These are phyloP conservation scores for Leccinum barrowsii DNA, from an alignment of 768 basidiomycete species.

Conservation along the genomic window DNA sequence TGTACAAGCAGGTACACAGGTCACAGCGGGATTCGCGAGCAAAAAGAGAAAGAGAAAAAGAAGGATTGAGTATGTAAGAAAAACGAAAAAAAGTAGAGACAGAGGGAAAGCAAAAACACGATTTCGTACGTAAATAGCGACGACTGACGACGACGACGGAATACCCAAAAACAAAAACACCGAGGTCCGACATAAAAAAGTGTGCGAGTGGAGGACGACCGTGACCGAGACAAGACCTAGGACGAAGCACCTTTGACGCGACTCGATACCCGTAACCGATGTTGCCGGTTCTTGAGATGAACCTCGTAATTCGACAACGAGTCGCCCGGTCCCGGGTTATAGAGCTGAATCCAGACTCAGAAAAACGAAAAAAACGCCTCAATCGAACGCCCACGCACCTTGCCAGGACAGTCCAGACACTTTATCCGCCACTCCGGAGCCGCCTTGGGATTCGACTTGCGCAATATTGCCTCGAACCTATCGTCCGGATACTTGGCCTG, in stretches of 20 bases:
- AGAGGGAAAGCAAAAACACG: constrained; percentile 7
- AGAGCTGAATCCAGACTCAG: constrained; percentile 48
- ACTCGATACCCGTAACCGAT: constrained; percentile 69
- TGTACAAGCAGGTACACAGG: constrained; percentile 32
- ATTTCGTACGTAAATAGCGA: constrained; percentile 15
- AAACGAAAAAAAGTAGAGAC: background rate
- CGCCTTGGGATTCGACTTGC: constrained; percentile 52
- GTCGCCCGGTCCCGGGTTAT: constrained; percentile 87
- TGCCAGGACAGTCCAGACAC: constrained; percentile 90
- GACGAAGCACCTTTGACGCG: constrained; percentile 34
- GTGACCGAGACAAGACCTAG: constrained; percentile 9
- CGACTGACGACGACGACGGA: background rate
- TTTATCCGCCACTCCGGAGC: constrained; percentile 86
- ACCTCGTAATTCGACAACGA: constrained; percentile 89
- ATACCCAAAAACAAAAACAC: constrained; percentile 1
- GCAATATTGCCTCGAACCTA: constrained; percentile 71
- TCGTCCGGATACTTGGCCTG: constrained; percentile 76
- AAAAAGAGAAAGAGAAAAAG: background rate
- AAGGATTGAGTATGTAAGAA: background rate
- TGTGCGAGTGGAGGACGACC: background rate
- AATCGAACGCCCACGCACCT: constrained; percentile 44
- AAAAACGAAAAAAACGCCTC: background rate
- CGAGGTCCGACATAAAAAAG: constrained; percentile 11
- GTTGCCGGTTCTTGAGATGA: constrained; percentile 83
- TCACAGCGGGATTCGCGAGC: constrained; percentile 21